Base-by-base conservation (phyloP, 73 alveolate genomes). In the Urostyla sp. region DNA sequence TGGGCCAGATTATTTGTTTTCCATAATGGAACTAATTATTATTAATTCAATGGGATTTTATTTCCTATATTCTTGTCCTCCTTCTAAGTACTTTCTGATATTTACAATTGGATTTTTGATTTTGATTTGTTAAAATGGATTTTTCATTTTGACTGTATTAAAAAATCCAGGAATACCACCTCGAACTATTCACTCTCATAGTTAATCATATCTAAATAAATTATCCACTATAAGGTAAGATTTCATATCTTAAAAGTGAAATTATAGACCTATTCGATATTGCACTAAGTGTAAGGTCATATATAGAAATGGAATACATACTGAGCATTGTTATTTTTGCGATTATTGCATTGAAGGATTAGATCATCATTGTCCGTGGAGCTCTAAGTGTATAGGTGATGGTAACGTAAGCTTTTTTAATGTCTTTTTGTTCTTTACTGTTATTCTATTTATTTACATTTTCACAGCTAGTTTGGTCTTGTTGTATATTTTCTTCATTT, bases 281-380 rank as follows among this genome's bases (percentile, higher is more conserved):
- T 66, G 80, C 46, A 66, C 37, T 26, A 6, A 40, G 6, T 66
- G 80, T 46, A 40, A 66, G 80, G 85, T 72, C 30, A 80, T 63
- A 13, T 66, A 66, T 26, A 37, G 80, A 55, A 46, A 81, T 63
- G 97, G 81, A 24, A 50, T 75, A 73, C 80, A 75, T 67, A 81
- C 95, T 26, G 87, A 75, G 52, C 99, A 96, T 69, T 96, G 99
- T 48, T 90, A 72, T 46, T 94, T 85, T 55, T 96, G 99, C 53
- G 94, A 89, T 43, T 91, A 89, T 8, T 96, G 99, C 56, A 85
- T 96, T 20, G 93, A 91, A 60, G 98, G 92, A 21, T 87, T 79
- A 63, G 99, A 96, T 81, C 99, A 96, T 73, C 99, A 96, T 83
- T 96, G 99, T 57, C 98, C 99, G 18, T 94, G 98, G 99, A 87